Percentiles rank a stretch among this genome's conserved stretches.
phyloP scores from a whole-genome alignment of 2,329 filamentous ascomycete species.

The Emydomyces testavorans region DNA sequence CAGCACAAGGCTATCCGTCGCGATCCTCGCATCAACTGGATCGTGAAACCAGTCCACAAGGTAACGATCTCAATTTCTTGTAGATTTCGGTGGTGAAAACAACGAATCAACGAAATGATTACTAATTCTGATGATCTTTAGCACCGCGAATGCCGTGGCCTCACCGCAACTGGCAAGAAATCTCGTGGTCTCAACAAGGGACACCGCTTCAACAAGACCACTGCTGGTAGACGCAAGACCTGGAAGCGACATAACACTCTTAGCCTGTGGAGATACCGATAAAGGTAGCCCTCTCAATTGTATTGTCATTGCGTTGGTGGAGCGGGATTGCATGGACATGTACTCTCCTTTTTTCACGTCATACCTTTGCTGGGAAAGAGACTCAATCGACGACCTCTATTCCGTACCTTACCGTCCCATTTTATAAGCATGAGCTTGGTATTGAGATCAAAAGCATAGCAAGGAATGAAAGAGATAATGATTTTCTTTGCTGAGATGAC shows the following conservation, averaged over 20 bases:
- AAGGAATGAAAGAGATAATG: constrained; percentile 11
- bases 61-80: constrained; percentile 25
- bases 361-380: constrained; percentile 5
- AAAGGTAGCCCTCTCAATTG: constrained; percentile 17
- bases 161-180: constrained; percentile 98
- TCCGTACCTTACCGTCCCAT: constrained; percentile 3
- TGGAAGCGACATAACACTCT: constrained; percentile 99
- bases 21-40: constrained; percentile 99
- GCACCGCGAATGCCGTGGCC: constrained; percentile 96
- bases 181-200: constrained; percentile 99
- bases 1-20: constrained; percentile 99
- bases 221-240: constrained; percentile 94
- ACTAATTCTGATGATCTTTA: constrained; percentile 21
- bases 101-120: not conserved
- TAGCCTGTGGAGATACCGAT: constrained; percentile 97
- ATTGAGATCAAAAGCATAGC: constrained; percentile 8
- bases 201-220: constrained; percentile 98
- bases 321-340: constrained; percentile 4
- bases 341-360: constrained; percentile 3
- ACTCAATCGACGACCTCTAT: not conserved
- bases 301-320: constrained; percentile 7
- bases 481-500: constrained; percentile 10
- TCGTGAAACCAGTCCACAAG: constrained; percentile 99
- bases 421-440: constrained; percentile 1
- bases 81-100: not conserved